Evolutionary conservation across 345 rosid species (phyloP), one percentile per base, ranked within the genome.

Genomic region (Zanthoxylum bungeanum): DNA sequence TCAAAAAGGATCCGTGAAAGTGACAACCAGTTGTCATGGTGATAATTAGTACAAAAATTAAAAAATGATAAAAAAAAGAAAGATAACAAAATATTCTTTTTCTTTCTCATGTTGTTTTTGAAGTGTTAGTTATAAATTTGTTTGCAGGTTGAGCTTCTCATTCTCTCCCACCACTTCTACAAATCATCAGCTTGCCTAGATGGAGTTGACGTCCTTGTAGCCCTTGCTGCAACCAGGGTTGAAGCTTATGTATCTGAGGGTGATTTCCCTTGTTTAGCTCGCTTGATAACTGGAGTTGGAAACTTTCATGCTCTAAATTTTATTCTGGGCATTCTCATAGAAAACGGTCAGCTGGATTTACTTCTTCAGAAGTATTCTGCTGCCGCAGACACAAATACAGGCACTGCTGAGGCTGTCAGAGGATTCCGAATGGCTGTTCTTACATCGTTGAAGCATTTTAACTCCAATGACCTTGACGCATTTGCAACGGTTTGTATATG

Each of bases 101-200:
- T 67, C 5, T 61, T 66, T 14, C 5, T 52, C 24, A 16, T 52
- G 49, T n/a, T 56, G 9, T 59, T 55, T 44, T 69, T 62, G 22
- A n/a, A 9, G 22, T 68, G 63, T 33, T 11, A 17, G n/a, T 64
- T 34, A 51, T 65, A 39, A 72, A 61, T 60, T 69, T 67, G 30
- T 73, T 66, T 39, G 31, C 93, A 95, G 99, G 98, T 95, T 64
- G 99, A 95, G 83, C 93, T 95, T 67, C 98, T 92, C 74, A 95
- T 95, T 81, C 83, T 95, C 60, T 92, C 97, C 21, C 98, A 95
- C 84, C 97, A 95, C 83, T 92, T 89, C 85, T 95, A 92, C 88
- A 89, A 91, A 82, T 95, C 97, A 62, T 95, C 99, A 57, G 91
- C 94, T 9, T 95, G 99, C 93, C 92, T 92, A 58, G 99, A 95